A percentile compares a stretch with the other conserved stretches of the same genome.
phyloP scores from a whole-genome alignment of 768 basidiomycete genomes.

The Sporobolomyces roseus region DNA sequence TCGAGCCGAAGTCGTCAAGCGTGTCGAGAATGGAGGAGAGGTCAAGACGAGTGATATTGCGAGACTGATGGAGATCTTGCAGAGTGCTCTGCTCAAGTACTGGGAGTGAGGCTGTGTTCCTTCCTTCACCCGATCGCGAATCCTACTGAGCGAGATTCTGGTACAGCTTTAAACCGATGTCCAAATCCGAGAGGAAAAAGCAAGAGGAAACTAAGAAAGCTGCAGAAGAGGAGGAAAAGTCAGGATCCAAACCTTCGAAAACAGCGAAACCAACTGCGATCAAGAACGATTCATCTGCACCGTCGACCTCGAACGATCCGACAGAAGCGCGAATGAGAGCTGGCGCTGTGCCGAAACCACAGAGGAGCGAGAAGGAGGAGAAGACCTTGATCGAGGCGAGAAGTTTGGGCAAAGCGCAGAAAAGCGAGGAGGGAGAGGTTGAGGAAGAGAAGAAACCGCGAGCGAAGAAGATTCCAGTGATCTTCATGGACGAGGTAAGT shows the following conservation, averaged over 20 bases:
- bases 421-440: background rate
- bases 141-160: slow-evolving; percentile 66
- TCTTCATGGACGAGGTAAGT: slow-evolving; percentile 68
- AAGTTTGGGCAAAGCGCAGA: slow-evolving; percentile 16
- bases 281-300: too few species aligned
- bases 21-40: slow-evolving; percentile 54
- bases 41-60: slow-evolving; percentile 76
- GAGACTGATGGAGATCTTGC: slow-evolving; percentile 77
- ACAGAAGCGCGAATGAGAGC: slow-evolving; percentile 15
- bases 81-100: slow-evolving; percentile 53
- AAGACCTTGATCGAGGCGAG: slow-evolving; percentile 10
- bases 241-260: background rate
- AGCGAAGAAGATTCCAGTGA: slow-evolving; percentile 68
- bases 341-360: slow-evolving; percentile 2
- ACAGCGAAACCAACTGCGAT: background rate
- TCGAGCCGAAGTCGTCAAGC: slow-evolving; percentile 66
- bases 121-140: too few species aligned
- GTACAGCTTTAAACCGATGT: slow-evolving; percentile 57
- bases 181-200: background rate
- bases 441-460: slow-evolving; percentile 49
- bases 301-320: slow-evolving; percentile 11
- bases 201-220: background rate
- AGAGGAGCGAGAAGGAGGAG: background rate
- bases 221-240: background rate
- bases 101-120: background rate